Base-by-base conservation (phyloP, 129 eudicot species). In the Cynara cardunculus region DNA sequence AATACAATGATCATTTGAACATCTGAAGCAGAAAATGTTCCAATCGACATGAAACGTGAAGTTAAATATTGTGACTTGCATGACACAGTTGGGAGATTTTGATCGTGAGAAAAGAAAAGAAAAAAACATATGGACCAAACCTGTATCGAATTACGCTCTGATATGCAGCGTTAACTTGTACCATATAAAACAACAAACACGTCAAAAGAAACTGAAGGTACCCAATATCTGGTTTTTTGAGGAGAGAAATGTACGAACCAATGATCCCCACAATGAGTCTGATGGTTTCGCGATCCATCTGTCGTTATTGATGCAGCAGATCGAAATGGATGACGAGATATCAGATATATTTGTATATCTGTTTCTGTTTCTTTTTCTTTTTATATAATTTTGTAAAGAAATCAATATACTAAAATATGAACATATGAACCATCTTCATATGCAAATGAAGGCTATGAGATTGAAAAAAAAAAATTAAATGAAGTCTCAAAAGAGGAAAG, bases 211-310 rank as follows among this genome's bases (percentile, higher is more conserved):
- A 32, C 7, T 46, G 16, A 49, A 69, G 35, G 75, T 28, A 65
- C 34, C 5, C 13, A 10, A 12, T 34, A 8, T 34, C 64, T 72
- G 10, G 22, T 46, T 24, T 16, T 64, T 68, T 68, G 3, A 34
- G 9, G 76, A 70, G 65, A 69, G 39, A n/a, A 53, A 76, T 76
- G 30, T 46, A 84, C 91, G 24, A 84, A 91, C 94, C 97, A 1
- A 89, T 4, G 69, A 92, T 62, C 73, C 97, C 94, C 6, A 92
- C 85, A 18, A 85, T 72, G 72, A 86, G 78, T 80, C 97, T 84
- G n/a, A 68, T 70, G 7, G 76, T 62, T 3, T 82, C 89, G 3
- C 66, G 59, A 31, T 70, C 81, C 85, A 82, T 82, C 1, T 81
- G 4, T 80, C 7, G 49, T 81, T 81, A 73, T 82, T 28, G 72